Base-by-base conservation (phyloP, 768 basidiomycete species). In the Steccherinum ochraceum region DNA sequence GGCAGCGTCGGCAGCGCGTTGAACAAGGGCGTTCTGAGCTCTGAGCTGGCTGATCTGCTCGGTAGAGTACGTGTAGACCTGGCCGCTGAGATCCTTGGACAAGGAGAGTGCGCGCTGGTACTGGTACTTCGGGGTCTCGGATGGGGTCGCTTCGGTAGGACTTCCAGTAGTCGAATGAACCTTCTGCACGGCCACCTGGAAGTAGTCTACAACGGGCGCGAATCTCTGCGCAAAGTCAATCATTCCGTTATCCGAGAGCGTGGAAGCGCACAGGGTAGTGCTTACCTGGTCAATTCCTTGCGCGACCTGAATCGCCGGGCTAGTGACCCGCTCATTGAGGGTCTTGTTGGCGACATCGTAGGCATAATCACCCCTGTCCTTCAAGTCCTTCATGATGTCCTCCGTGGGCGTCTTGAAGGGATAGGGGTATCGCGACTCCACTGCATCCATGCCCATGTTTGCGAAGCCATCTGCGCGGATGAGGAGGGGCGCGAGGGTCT, bases 371-470 rank as follows among this genome's bases (percentile, higher is more conserved):
- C 73, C 77, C 52, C 72, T 71, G 52, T 80, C 73, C 57, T 77
- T 80, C 35, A 89, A 73, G 53, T 78, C 80, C 11, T 69, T 73
- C 24, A 72, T 72, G 19, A 92, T 78, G 2, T 90, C 87, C 58
- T 85, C 84, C 2, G 87, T 83, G 59, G 80, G 79, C 16, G 79
- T 79, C 53, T 80, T 73, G 76, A 90, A 92, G 3, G 87, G 79
- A 62, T 83, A 84, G 12, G 89, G 89, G 63, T 82, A 89, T 48
- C 79, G 78, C 49, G 76, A 72, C 71, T 89, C 75, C 49, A 90
- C 84, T 18, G 65, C 80, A 62, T 91, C 87, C 35, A 89, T 74
- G 24, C 80, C 84, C 71, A 79, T 83, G 75, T 88, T 86, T 24
- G 84, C 89, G 48, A 69, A 69, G n/a, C 68, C 77, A 56, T 91